Evolutionary conservation across 2,329 filamentous ascomycete genomes (phyloP).

Genomic region (Verticillium nonalfalfae): DNA sequence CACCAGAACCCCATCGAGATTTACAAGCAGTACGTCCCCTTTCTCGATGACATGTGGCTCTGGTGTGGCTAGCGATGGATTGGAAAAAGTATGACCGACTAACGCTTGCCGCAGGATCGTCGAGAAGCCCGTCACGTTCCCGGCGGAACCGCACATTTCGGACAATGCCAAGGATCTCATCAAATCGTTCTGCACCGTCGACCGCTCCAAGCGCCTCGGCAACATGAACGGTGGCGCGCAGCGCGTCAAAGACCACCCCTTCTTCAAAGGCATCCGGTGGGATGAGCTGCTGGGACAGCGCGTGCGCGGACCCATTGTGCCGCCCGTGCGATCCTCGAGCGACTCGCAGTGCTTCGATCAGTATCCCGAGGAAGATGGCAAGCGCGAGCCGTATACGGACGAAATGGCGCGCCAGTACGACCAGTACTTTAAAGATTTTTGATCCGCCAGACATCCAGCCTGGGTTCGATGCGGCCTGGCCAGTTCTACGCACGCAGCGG

Average conservation of each 20-base stretch:
- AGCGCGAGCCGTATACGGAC: constrained; percentile 59
- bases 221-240: constrained; percentile 70
- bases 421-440: constrained; percentile 66
- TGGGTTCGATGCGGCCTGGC: background rate
- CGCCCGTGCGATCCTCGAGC: constrained; percentile 64
- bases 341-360: constrained; percentile 78
- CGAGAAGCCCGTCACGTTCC: constrained; percentile 70
- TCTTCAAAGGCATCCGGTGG: constrained; percentile 71
- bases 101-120: constrained; percentile 54
- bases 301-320: constrained; percentile 64
- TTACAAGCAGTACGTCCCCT: constrained; percentile 59
- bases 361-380: constrained; percentile 70
- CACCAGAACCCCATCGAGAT: constrained; percentile 83
- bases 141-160: constrained; percentile 59
- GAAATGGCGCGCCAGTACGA: constrained; percentile 67
- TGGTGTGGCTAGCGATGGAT: no score
- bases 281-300: constrained; percentile 61
- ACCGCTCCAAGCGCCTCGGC: constrained; percentile 70
- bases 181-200: constrained; percentile 68
- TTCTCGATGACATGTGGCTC: background rate
- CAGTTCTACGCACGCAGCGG: no score
- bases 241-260: constrained; percentile 68
- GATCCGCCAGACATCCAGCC: constrained; percentile 7
- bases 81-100: no score
- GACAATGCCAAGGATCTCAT: constrained; percentile 68